phyloP scores from a whole-genome alignment of 148 eudicot genomes.

The Spergularia marina region DNA sequence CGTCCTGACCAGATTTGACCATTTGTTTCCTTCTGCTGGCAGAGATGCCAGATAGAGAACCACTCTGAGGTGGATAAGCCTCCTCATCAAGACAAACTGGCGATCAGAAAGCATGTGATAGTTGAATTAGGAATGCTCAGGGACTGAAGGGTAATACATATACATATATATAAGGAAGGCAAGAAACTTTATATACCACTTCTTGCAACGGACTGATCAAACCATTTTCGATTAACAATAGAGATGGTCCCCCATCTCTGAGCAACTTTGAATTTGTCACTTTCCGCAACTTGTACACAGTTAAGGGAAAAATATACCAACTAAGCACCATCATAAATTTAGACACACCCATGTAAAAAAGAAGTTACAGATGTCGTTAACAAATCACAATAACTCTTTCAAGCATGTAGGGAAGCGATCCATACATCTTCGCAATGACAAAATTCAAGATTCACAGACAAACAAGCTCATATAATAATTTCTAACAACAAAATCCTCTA shows the following conservation, averaged over 20 bases:
- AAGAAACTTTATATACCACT: constrained; percentile 50
- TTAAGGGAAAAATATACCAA: constrained; percentile 47
- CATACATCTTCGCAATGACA: constrained; percentile 12
- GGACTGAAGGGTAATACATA: background rate
- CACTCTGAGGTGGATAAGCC: constrained; percentile 61
- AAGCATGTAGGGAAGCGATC: background rate
- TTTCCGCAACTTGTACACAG: constrained; percentile 75
- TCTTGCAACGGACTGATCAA: constrained; percentile 82
- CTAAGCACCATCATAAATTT: background rate
- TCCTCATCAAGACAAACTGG: constrained; percentile 89
- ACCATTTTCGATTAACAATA: constrained; percentile 78
- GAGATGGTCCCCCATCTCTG: constrained; percentile 73
- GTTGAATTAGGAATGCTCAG: constrained; percentile 5
- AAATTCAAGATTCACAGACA: background rate
- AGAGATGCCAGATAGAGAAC: constrained; percentile 39
- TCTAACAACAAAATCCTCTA: background rate
- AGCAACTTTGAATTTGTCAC: constrained; percentile 97
- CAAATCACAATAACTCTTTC: constrained; percentile 7
- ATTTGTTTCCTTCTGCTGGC: constrained; percentile 33
- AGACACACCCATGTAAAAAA: background rate
- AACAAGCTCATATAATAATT: background rate
- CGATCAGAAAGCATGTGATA: constrained; percentile 15
- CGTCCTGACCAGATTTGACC: constrained; percentile 48
- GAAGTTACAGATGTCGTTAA: background rate
- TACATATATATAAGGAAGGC: background rate